Percentiles rank a stretch among this genome's conserved stretches.
Conservation (phyloP, 192 early-diverging fungal genomes). For the Funneliformis mosseae region DNA sequence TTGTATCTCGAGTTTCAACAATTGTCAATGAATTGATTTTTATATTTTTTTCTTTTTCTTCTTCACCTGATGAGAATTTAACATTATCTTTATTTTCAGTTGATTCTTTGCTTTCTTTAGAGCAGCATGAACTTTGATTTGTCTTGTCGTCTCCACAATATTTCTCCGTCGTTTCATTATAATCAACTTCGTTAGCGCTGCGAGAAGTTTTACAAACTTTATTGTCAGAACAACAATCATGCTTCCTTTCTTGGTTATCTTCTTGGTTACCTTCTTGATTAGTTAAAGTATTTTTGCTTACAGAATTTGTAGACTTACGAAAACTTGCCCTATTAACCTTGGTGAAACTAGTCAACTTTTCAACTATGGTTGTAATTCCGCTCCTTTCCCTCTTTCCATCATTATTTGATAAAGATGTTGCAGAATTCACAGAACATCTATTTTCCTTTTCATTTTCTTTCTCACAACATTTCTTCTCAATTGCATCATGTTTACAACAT, state of each 20-base stretch:
- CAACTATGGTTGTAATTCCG: too few species aligned
- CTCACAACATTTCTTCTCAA: not conserved
- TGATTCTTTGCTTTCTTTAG: not conserved
- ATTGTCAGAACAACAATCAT: not conserved
- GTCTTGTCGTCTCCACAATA: not conserved
- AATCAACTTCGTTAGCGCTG: not conserved
- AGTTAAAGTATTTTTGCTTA: not conserved
- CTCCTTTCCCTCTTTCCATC: not conserved
- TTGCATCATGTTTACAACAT: constrained; percentile 9
- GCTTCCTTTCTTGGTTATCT: not conserved
- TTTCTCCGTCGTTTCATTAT: not conserved
- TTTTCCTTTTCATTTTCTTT: too few species aligned
- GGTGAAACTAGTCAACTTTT: not conserved
- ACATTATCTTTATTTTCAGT: not conserved
- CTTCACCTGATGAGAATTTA: too few species aligned
- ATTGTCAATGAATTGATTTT: not conserved
- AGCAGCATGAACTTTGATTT: not conserved
- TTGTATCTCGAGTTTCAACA: not conserved
- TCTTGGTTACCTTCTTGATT: too few species aligned
- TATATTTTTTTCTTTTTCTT: too few species aligned
- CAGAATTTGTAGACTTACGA: not conserved
- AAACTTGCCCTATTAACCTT: not conserved
- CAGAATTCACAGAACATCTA: too few species aligned
- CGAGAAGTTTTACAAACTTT: not conserved
- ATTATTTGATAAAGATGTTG: not conserved